These are phyloP conservation scores for Mrakia gelida DNA, from an alignment of 768 basidiomycete species.

Conservation along the genomic window DNA sequence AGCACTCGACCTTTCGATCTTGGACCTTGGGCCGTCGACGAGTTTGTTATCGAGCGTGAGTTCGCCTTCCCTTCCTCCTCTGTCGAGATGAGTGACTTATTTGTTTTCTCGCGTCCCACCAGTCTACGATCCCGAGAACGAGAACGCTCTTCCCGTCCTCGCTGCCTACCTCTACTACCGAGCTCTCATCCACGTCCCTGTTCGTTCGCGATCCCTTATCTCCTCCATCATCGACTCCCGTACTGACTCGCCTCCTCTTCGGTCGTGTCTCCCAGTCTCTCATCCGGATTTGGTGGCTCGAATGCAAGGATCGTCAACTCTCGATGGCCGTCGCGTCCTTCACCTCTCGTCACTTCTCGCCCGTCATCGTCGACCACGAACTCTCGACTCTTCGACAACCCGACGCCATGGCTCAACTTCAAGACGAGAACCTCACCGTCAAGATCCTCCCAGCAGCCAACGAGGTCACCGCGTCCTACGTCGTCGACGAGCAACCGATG, in stretches of 20 bases:
- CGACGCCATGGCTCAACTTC: constrained; percentile 42
- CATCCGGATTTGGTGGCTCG: constrained; percentile 76
- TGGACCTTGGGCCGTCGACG: constrained; percentile 79
- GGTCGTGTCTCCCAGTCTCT: constrained; percentile 49
- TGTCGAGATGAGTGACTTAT: background rate
- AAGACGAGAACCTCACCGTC: constrained; percentile 72
- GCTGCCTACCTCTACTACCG: constrained; percentile 87
- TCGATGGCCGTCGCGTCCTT: constrained; percentile 69
- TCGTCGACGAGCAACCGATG: constrained; percentile 87
- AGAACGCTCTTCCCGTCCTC: constrained; percentile 54
- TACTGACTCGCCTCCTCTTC: background rate
- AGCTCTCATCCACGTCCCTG: constrained; percentile 70
- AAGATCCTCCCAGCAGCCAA: constrained; percentile 67
- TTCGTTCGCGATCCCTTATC: background rate
- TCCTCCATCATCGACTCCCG: background rate
- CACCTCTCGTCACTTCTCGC: constrained; percentile 74
- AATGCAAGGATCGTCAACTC: constrained; percentile 83
- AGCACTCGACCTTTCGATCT: constrained; percentile 65
- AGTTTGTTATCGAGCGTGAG: constrained; percentile 71
- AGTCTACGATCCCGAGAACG: constrained; percentile 41
- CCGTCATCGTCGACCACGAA: constrained; percentile 77
- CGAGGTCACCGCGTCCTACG: constrained; percentile 78
- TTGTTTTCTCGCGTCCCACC: background rate
- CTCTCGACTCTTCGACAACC: constrained; percentile 59
- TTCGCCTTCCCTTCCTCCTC: constrained; percentile 4